Percentiles rank a stretch among this genome's conserved stretches.
Conservation (phyloP, 2,329 filamentous ascomycete species). For the Penicillium hordei region DNA sequence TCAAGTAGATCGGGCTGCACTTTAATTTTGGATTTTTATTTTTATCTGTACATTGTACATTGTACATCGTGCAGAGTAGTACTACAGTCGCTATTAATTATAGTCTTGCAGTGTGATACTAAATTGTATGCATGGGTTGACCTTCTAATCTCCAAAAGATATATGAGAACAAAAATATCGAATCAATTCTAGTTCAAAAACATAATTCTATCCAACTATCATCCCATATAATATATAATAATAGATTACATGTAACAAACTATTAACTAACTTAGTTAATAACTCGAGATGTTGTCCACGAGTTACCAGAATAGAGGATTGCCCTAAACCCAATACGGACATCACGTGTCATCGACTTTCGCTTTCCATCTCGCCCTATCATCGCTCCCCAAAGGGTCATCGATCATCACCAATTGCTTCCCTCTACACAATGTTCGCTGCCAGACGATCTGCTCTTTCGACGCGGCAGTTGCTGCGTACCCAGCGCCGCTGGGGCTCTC, state of each 20-base stretch:
- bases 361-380: constrained; percentile 28
- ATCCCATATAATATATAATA: background rate
- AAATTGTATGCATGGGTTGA: background rate
- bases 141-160: background rate
- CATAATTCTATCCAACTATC: background rate
- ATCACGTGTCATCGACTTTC: constrained; percentile 24
- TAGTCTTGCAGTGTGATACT: background rate
- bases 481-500: constrained; percentile 47
- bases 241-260: background rate
- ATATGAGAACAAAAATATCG: background rate
- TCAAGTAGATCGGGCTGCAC: background rate
- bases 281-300: background rate
- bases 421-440: constrained; percentile 42
- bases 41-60: background rate
- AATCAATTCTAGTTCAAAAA: background rate
- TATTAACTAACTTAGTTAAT: background rate
- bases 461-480: constrained; percentile 41
- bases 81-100: background rate
- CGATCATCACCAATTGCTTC: constrained; percentile 33
- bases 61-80: background rate
- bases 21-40: background rate
- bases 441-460: constrained; percentile 42
- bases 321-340: constrained; percentile 20
- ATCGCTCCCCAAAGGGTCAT: constrained; percentile 30
- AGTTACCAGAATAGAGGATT: background rate